phyloP scores from a whole-genome alignment of 768 basidiomycete species.

The Kwoniella shandongensis region DNA sequence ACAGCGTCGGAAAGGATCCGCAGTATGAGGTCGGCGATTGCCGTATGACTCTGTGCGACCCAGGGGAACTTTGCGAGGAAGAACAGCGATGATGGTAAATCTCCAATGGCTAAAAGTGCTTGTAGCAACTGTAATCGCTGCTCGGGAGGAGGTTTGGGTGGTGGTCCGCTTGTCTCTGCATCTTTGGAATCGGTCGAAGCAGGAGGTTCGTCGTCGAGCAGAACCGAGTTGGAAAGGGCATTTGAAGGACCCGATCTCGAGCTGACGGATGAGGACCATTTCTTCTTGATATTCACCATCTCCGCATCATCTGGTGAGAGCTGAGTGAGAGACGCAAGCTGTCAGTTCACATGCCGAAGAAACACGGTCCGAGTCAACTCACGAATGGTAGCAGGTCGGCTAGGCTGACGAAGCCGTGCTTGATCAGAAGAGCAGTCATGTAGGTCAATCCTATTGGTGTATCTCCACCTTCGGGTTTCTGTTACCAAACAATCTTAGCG shows the following conservation, averaged over 20 bases:
- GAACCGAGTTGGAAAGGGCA: conserved; percentile 46
- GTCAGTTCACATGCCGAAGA: not conserved
- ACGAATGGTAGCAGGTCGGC: conserved; percentile 94
- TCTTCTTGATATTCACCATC: conserved; percentile 67
- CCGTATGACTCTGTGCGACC: conserved; percentile 75
- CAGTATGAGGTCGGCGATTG: conserved; percentile 82
- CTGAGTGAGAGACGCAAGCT: conserved; percentile 54
- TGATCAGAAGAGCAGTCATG: conserved; percentile 80
- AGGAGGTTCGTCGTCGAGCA: conserved; percentile 57
- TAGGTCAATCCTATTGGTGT: conserved; percentile 74
- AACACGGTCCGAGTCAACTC: conserved; percentile 15
- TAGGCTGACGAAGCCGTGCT: conserved; percentile 80
- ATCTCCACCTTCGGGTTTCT: conserved; percentile 62
- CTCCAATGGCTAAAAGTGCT: conserved; percentile 83
- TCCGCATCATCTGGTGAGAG: conserved; percentile 72
- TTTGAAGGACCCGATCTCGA: conserved; percentile 37
- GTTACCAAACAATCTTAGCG: not conserved
- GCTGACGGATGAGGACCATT: conserved; percentile 58
- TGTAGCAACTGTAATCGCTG: conserved; percentile 77
- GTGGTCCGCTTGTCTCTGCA: conserved; percentile 55
- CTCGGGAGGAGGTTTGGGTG: conserved; percentile 54
- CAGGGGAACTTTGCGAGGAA: conserved; percentile 81
- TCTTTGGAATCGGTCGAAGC: conserved; percentile 56
- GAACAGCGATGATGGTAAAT: conserved; percentile 71
- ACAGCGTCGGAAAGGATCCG: conserved; percentile 72